These are phyloP conservation scores for Obba rivulosa DNA, from an alignment of 768 basidiomycete genomes.

Conservation along the genomic window DNA sequence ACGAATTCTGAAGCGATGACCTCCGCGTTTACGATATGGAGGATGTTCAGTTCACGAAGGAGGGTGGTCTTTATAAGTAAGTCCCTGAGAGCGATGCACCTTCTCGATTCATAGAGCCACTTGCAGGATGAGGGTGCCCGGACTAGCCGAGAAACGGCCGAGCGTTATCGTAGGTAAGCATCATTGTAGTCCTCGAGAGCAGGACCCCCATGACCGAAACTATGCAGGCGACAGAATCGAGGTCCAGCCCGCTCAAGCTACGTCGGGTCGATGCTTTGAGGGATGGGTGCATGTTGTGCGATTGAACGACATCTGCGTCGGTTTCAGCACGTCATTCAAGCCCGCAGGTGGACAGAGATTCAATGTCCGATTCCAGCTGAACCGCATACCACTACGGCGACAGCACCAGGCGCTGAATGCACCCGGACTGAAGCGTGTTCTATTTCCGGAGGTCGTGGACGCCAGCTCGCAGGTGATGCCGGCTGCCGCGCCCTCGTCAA, in stretches of 20 bases:
- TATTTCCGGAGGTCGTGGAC: constrained; percentile 36
- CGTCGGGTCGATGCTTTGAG: constrained; percentile 26
- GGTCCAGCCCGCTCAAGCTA: constrained; percentile 15
- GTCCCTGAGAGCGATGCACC: constrained; percentile 3
- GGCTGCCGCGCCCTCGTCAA: constrained; percentile 17
- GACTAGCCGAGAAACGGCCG: constrained; percentile 53
- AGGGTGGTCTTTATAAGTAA: constrained; percentile 41
- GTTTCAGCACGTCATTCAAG: constrained; percentile 40
- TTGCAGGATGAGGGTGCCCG: constrained; percentile 44
- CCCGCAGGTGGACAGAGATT: constrained; percentile 32
- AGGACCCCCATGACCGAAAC: constrained; percentile 1
- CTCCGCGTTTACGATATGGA: constrained; percentile 31
- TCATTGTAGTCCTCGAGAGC: neutral
- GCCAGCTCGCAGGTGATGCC: too few relatives aligned
- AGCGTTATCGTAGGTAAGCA: constrained; percentile 51
- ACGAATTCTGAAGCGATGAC: constrained; percentile 20
- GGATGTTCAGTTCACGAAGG: constrained; percentile 30
- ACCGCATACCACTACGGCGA: constrained; percentile 46
- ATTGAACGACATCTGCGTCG: constrained; percentile 37
- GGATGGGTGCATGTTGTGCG: constrained; percentile 46
- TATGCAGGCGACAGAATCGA: constrained; percentile 26
- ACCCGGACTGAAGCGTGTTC: constrained; percentile 31
- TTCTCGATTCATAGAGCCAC: neutral
- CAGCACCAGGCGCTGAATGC: constrained; percentile 49
- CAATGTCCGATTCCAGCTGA: constrained; percentile 52